Conservation (phyloP, 768 basidiomycete genomes). For the Phanerochaete carnosa region DNA sequence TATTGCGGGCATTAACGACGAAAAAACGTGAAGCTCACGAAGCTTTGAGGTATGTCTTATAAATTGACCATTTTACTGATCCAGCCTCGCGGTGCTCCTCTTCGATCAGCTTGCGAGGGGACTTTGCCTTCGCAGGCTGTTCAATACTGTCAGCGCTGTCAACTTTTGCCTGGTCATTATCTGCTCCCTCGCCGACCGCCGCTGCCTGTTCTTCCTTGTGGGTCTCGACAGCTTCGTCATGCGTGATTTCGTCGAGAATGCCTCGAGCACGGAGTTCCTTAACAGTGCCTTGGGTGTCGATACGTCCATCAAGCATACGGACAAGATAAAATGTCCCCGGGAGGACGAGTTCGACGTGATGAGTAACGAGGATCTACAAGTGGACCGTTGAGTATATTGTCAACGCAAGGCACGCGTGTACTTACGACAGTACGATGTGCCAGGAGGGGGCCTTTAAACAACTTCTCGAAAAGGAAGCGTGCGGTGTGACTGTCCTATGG, state of each 20-base stretch:
- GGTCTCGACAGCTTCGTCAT: constrained; percentile 46
- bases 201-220: constrained; percentile 40
- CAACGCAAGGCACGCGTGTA: background rate
- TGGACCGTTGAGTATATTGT: background rate
- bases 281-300: constrained; percentile 70
- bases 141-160: constrained; percentile 27
- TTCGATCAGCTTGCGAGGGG: constrained; percentile 70
- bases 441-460: constrained; percentile 65
- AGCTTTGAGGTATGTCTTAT: constrained; percentile 63
- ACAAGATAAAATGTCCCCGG: constrained; percentile 71
- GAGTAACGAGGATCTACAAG: constrained; percentile 66
- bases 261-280: constrained; percentile 61
- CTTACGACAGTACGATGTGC: constrained; percentile 64
- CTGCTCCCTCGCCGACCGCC: constrained; percentile 11
- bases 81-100: constrained; percentile 82
- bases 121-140: constrained; percentile 42
- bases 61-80: constrained; percentile 73
- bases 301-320: constrained; percentile 77
- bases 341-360: constrained; percentile 81
- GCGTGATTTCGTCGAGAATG: constrained; percentile 56
- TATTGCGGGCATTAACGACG: background rate
- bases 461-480: constrained; percentile 56
- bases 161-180: constrained; percentile 21
- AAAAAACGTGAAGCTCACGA: constrained; percentile 42
- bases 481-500: constrained; percentile 66